phyloP scores from a whole-genome alignment of 106 monocot species.

The Acanthochlamys bracteata region DNA sequence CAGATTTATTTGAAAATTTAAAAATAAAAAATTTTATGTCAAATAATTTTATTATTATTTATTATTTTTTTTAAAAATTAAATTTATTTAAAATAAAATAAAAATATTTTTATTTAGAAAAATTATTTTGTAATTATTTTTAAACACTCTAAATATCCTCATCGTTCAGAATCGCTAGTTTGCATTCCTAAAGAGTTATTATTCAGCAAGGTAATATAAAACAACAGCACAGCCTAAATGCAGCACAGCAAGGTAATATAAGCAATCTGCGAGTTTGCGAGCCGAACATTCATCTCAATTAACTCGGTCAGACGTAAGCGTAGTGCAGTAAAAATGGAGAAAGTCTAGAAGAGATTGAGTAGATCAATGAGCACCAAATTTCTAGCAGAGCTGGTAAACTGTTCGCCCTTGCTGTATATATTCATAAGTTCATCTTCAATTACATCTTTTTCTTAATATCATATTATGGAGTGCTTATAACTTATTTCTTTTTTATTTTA shows the following conservation, averaged over 20 bases:
- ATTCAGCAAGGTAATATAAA: background rate
- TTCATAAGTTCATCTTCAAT: conserved; percentile 29
- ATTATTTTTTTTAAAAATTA: no score
- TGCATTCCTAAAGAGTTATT: conserved; percentile 41
- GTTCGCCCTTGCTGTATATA: conserved; percentile 48
- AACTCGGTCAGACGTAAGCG: conserved; percentile 53
- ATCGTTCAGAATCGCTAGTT: conserved; percentile 68
- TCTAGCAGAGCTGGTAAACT: conserved; percentile 21
- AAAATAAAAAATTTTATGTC: no score
- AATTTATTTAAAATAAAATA: no score
- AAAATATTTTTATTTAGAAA: no score
- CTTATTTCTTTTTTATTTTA: no score
- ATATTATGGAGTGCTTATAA: no score
- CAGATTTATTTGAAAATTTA: no score
- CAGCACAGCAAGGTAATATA: background rate
- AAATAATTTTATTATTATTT: no score
- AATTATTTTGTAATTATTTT: no score
- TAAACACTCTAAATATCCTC: conserved; percentile 69
- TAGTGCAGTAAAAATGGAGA: conserved; percentile 66
- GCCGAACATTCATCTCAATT: background rate
- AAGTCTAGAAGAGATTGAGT: conserved; percentile 58
- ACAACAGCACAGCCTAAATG: background rate
- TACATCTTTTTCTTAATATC: conserved; percentile 6
- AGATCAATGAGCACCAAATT: conserved; percentile 56
- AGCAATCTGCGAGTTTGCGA: background rate